Evolutionary conservation across 2,329 filamentous ascomycete species (phyloP), one percentile per base, ranked within the genome.

Genomic region (Trichoderma arundinaceum): DNA sequence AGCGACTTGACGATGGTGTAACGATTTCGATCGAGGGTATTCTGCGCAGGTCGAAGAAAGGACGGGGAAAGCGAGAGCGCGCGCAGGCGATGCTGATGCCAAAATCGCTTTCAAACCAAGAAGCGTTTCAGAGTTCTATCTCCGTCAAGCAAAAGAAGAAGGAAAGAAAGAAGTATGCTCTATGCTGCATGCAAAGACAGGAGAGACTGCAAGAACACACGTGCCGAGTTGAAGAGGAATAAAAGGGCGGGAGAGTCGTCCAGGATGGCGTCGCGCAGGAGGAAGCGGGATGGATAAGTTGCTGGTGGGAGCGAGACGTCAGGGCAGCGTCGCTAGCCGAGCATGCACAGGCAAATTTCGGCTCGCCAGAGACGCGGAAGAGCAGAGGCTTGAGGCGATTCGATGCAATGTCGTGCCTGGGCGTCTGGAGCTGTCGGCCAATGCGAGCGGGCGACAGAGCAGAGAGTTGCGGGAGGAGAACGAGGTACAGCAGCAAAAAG

Each of bases 21-120:
- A 63, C 59, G 39, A 46, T 63, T 28, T 54, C 59, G 59, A 54
- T 63, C 59, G 59, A 54, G 41, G 59, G 41, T 63, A 38, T 61
- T 38, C 39, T 13, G 49, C 41, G 28, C 59, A 53, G 38, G 39
- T 38, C 38, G 17, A 43, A 41, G 59, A 52, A 44, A 22, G 28
- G 54, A 10, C 15, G 19, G 22, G 43, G 56, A 15, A 46, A 32
- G 41, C 28, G n/a, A 17, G n/a, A 41, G 48, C 17, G 59, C 17
- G 44, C 35, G 35, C 7, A 38, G 43, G 35, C 32, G 43, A 15
- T 22, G 44, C 6, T 53, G 48, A 41, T 35, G 59, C 49, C 48
- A 62, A 38, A 63, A 54, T 35, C 49, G 39, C 38, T 19, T 19
- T 13, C n/a, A 38, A 43, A 33, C 28, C 38, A 62, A 53, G 35